Base-by-base conservation (phyloP, 2,329 filamentous ascomycete genomes). In the Reticulascus tulasneorum region DNA sequence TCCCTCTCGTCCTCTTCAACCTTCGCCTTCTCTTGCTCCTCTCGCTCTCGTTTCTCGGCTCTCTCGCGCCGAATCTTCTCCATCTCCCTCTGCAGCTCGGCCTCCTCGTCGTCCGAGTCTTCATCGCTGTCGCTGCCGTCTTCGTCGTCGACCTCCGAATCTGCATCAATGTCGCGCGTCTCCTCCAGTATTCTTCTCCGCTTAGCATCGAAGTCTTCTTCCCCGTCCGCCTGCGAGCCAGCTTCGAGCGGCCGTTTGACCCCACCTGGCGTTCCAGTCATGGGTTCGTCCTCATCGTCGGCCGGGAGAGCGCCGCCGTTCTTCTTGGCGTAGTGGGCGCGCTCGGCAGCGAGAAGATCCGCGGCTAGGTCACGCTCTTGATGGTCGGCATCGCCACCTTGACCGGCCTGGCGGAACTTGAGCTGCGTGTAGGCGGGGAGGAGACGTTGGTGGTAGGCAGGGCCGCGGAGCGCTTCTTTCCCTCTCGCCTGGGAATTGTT, bases 371-470 rank as follows among this genome's bases (percentile, higher is more conserved):
- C 91, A 56, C 85, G 86, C 35, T 56, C 42, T 39, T 74, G 66
- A 48, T 74, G 63, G 47, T 94, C 88, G 23, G 82, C 82, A 47
- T 81, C 82, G 47, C 87, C 86, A 51, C 93, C 93, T 67, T 98
- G 93, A 28, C 89, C 90, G n/a, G 84, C 69, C 29, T 76, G 82
- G 70, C 88, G 79, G 58, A 83, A 85, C 67, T 98, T 98, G 56
- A 98, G 82, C 47, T 87, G 82, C 10, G 87, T 97, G 62, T 98
- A 85, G 21, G 93, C 93, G 22, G 93, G 91, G 11, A 96, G 82
- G 12, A 97, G 84, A 52, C 93, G 85, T 64, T 97, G 91, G 60
- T 98, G 93, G 69, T 96, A 97, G 51, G 89, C 91, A 32, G 88
- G 86, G 30, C 93, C 93, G 54, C 89, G 84, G 42, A 89, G 84